Conservation (phyloP, 225 moss, liverwort and hornwort genomes). For the Pleurozium schreberi region DNA sequence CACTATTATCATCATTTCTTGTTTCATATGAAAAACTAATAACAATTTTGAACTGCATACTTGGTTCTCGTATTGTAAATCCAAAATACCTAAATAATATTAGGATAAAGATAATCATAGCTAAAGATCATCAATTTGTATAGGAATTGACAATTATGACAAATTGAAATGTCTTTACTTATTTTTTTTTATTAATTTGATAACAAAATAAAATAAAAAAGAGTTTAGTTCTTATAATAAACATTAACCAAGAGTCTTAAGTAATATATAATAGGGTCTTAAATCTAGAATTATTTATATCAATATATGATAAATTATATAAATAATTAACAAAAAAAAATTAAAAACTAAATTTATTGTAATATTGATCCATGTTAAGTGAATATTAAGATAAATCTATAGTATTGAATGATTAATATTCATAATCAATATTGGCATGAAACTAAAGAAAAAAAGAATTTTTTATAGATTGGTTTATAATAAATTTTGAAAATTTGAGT, state of each 20-base stretch:
- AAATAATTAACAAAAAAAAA: not conserved
- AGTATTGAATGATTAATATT: not conserved
- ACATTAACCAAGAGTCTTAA: no score
- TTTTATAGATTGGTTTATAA: no score
- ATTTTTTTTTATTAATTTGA: not conserved
- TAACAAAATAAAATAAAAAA: no score
- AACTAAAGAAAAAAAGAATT: no score
- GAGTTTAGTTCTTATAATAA: accelerated
- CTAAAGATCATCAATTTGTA: not conserved
- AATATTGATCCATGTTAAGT: not conserved
- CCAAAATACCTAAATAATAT: not conserved
- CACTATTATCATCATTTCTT: not conserved
- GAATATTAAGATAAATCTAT: not conserved
- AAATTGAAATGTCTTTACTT: not conserved
- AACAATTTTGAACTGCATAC: not conserved
- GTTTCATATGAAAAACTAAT: not conserved
- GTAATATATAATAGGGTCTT: no score
- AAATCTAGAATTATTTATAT: no score
- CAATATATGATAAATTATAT: not conserved
- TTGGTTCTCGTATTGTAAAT: slow-evolving; percentile 6
- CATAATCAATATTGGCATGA: not conserved
- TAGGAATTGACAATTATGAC: not conserved
- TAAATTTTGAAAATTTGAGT: not conserved
- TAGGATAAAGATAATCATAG: no score
- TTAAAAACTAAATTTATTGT: no score